Evolutionary conservation across 352 stramenopile species (phyloP), one percentile per base, ranked within the genome.

Genomic region (Globisporangium orthogonon): DNA sequence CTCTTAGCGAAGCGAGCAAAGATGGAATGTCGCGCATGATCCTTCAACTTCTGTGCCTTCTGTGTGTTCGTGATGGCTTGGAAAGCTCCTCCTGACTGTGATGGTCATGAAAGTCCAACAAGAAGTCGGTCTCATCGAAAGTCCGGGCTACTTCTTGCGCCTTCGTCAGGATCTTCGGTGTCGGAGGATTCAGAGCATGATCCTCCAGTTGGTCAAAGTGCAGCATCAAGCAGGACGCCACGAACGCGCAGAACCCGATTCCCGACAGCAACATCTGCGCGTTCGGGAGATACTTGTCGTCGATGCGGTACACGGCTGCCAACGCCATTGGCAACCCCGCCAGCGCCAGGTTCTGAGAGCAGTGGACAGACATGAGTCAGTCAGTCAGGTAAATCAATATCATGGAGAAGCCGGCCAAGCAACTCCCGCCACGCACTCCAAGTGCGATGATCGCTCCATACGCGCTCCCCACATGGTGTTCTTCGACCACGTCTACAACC

Each of bases 401-500:
- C 23, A 47, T 18, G 11, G 1, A 6, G 28, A 11, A 0, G 40
- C 11, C 5, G 29, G 4, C 28, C 28, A 48, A 37, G 10, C 2
- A 13, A 50, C 17, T 23, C 23, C 23, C 37, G 11, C 15, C 15
- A 52, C 29, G 17, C 53, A 80, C 73, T 50, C 67, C 86, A 10
- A 90, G 67, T 2, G 78, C 78, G 14, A 86, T 88, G 41, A 94
- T 89, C 0, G 89, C 65, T 13, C 88, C 88, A 55, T 94, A 96
- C 0, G 85, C 88, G 41, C 74, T 91, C 1, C 87, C 88, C 2
- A 85, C 66, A 43, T 81, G 79, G 57, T 84, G 67, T 51, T 79
- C 69, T 52, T 86, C 67, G 10, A 96, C 85, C 15, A 91, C 73
- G 56, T 92, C 73, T 83, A 46, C 53, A 7, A 43, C 7, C 3